These are phyloP conservation scores for Akanthomyces uredinophilus DNA, from an alignment of 2,329 filamentous ascomycete genomes.

Conservation along the genomic window DNA sequence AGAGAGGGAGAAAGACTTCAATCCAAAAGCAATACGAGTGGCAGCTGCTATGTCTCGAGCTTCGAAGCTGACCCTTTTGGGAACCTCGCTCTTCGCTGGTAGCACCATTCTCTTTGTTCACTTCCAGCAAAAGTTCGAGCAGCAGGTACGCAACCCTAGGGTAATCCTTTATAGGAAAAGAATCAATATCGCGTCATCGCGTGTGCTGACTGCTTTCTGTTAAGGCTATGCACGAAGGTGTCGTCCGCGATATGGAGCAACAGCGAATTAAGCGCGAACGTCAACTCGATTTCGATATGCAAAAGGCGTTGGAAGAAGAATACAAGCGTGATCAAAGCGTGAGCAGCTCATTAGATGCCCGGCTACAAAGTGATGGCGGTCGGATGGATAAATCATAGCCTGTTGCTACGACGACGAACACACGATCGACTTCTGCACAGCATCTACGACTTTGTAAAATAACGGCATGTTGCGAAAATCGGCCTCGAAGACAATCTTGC, in stretches of 20 bases:
- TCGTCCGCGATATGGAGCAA: constrained; percentile 91
- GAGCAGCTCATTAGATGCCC: constrained; percentile 33
- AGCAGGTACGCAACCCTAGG: constrained; percentile 54
- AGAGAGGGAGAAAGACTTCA: not conserved
- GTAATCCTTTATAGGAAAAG: not conserved
- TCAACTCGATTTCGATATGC: constrained; percentile 91
- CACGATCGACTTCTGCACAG: not conserved
- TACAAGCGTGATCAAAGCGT: constrained; percentile 87
- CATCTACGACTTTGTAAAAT: not conserved
- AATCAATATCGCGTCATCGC: too few species aligned
- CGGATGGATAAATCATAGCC: not conserved
- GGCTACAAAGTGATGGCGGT: constrained; percentile 11
- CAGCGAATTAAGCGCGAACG: constrained; percentile 86
- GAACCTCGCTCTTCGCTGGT: constrained; percentile 70
- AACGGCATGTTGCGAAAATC: not conserved
- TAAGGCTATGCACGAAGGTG: constrained; percentile 92
- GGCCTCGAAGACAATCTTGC: constrained; percentile 6
- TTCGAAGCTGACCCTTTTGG: constrained; percentile 78
- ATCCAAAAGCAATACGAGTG: not conserved
- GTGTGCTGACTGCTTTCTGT: not conserved
- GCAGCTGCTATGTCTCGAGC: constrained; percentile 69
- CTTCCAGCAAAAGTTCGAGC: constrained; percentile 78
- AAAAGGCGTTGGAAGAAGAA: constrained; percentile 76
- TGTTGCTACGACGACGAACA: constrained; percentile 15
- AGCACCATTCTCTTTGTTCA: constrained; percentile 82